Percentiles rank a stretch among this genome's conserved stretches.
phyloP scores from a whole-genome alignment of 208 protist species.

The Leishmania mexicana region DNA sequence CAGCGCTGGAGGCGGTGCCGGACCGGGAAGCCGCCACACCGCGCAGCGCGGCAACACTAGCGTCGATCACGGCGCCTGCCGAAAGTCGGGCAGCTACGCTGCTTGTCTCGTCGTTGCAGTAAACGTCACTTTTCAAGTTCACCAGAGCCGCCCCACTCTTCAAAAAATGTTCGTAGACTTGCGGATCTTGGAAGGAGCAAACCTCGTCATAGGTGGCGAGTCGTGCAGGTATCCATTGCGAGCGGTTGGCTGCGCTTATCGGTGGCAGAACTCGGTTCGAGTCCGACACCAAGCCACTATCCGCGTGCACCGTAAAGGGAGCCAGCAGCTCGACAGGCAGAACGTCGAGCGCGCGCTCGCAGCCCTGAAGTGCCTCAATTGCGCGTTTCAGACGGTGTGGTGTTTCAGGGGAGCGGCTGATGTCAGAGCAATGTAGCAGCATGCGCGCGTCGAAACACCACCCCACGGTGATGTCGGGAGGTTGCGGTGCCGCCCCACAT shows the following conservation, averaged over 20 bases:
- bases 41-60: constrained; percentile 37
- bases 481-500: background rate
- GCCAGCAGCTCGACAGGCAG: constrained; percentile 51
- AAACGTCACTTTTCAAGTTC: constrained; percentile 72
- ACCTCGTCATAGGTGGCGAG: constrained; percentile 68
- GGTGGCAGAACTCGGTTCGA: background rate
- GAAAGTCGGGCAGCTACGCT: constrained; percentile 59
- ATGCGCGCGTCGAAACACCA: constrained; percentile 78
- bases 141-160: constrained; percentile 40
- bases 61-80: constrained; percentile 71
- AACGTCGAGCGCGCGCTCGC: constrained; percentile 49
- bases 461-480: constrained; percentile 55
- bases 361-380: constrained; percentile 49
- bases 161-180: constrained; percentile 57
- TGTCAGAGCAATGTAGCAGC: constrained; percentile 53
- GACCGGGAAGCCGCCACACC: constrained; percentile 1
- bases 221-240: constrained; percentile 53
- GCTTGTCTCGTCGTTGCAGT: constrained; percentile 71
- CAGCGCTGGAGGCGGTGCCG: background rate
- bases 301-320: background rate
- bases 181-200: constrained; percentile 52
- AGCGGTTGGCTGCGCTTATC: constrained; percentile 18
- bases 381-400: constrained; percentile 68
- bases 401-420: constrained; percentile 66
- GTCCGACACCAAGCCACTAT: constrained; percentile 11